Evolutionary conservation across 2,329 filamentous ascomycete species (phyloP), one percentile per base, ranked within the genome.

Genomic region (Diaporthe destruens): DNA sequence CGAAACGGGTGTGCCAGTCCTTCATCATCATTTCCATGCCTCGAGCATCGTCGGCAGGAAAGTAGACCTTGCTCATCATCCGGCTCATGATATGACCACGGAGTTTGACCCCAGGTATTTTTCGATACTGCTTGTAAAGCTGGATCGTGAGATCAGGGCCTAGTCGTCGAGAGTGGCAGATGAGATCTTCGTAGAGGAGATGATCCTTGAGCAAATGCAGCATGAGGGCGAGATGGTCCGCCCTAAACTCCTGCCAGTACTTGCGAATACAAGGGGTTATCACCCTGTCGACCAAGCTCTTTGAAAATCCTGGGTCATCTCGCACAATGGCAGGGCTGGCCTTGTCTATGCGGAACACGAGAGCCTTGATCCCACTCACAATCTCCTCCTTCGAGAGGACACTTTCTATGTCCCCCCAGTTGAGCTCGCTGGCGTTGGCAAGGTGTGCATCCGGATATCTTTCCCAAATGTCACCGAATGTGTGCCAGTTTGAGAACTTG

Each of bases 71-170:
- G 9, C 75, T 72, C 75, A 89, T 85, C 80, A 88, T 82, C 68
- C 80, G 80, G 54, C 82, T 81, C 6, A 90, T 79, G 18, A 87
- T 80, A 0, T 76, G 70, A 16, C 80, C 76, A 14, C 82, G 80
- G 1, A 86, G 83, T 39, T 76, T 77, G 34, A 80, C 81, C 11
- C 77, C 78, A 1, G 84, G 81, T 16, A 88, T 76, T 18, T 80
- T 72, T 42, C 87, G 84, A 74, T 87, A 89, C 32, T 81, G 78
- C 18, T 79, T 77, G 76, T 89, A 90, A 12, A 87, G 81, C 2
- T 83, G 77, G 0, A 79, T 76, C 0, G 86, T 80, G 36, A 84
- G 77, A 34, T 78, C 76, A 16, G 74, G 63, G 65, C 81, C 76
- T 53, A 77, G 32, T 16, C 56, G 71, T 76, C 73, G 75, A 79